These are phyloP conservation scores for Penicillium chermesinum DNA, from an alignment of 495 filamentous ascomycete genomes.

Conservation along the genomic window DNA sequence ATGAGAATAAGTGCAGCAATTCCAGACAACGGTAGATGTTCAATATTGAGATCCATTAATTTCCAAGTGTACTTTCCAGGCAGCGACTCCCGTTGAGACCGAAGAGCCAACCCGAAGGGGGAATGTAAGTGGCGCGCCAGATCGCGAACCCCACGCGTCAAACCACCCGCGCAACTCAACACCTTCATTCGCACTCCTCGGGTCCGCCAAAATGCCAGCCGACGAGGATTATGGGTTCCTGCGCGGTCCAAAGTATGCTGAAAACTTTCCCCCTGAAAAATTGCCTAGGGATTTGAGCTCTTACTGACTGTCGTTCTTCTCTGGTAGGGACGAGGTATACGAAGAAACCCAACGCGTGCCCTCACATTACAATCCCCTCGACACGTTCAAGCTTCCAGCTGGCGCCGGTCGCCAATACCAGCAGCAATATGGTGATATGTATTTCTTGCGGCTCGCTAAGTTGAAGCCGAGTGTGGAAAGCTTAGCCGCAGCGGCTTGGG, in stretches of 20 bases:
- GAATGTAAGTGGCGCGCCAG: constrained; percentile 19
- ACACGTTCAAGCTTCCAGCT: constrained; percentile 65
- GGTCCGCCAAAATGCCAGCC: constrained; percentile 22
- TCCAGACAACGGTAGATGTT: too few species aligned
- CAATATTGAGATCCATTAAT: too few species aligned
- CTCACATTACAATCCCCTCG: constrained; percentile 70
- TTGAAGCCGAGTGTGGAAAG: constrained; percentile 80
- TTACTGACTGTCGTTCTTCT: constrained; percentile 17
- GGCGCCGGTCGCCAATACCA: constrained; percentile 70
- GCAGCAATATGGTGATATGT: constrained; percentile 96
- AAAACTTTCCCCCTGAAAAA: neutral
- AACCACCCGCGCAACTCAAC: too few species aligned
- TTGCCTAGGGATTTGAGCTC: neutral
- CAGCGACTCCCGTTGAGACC: too few species aligned
- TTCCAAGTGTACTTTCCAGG: too few species aligned
- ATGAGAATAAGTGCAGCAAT: too few species aligned
- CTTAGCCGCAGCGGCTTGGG: constrained; percentile 70
- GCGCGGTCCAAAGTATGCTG: constrained; percentile 32
- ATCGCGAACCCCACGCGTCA: constrained; percentile 22
- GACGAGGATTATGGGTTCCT: constrained; percentile 31
- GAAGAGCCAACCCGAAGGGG: too few species aligned
- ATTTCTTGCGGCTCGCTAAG: constrained; percentile 84
- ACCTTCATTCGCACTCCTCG: constrained; percentile 4
- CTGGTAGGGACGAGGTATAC: constrained; percentile 37
- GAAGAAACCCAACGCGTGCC: constrained; percentile 38